These are phyloP conservation scores for Phoma sp. DNA, from an alignment of 2,329 filamentous ascomycete species.

Conservation along the genomic window DNA sequence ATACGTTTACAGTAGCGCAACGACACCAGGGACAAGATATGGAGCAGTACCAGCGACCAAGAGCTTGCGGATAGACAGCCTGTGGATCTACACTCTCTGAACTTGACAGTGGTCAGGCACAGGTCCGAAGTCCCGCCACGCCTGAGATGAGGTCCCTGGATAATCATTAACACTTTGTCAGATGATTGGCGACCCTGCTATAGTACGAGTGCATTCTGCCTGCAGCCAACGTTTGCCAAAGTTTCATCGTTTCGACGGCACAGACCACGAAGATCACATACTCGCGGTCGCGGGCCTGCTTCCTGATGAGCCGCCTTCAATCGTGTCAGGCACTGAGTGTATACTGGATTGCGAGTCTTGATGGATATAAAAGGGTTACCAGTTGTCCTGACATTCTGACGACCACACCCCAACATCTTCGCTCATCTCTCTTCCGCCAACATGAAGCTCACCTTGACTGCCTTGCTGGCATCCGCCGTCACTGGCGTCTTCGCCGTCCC, in stretches of 20 bases:
- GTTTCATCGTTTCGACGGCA: conserved; percentile 41
- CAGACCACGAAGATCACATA: conserved; percentile 36
- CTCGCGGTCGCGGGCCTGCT: conserved; percentile 45
- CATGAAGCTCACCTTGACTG: conserved; percentile 46
- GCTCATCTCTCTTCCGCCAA: conserved; percentile 30
- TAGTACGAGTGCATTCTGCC: conserved; percentile 28
- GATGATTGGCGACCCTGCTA: conserved; percentile 32
- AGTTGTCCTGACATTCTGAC: conserved; percentile 17
- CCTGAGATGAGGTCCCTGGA: conserved; percentile 22
- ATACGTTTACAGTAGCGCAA: neutral
- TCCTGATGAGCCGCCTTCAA: conserved; percentile 36
- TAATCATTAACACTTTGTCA: conserved; percentile 24
- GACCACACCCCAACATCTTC: conserved; percentile 31
- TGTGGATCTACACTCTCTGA: neutral
- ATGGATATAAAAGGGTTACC: conserved; percentile 41
- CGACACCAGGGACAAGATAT: neutral
- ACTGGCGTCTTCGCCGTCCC: conserved; percentile 44
- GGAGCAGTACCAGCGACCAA: too few relatives aligned
- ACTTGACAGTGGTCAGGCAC: conserved; percentile 1
- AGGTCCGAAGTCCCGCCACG: conserved; percentile 24
- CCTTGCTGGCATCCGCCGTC: conserved; percentile 44
- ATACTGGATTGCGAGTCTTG: conserved; percentile 5
- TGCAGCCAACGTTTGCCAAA: conserved; percentile 39
- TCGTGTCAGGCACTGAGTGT: neutral
- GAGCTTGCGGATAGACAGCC: neutral